These are phyloP conservation scores for Petunia hybrid DNA, from an alignment of 305 asterid species.

Conservation along the genomic window DNA sequence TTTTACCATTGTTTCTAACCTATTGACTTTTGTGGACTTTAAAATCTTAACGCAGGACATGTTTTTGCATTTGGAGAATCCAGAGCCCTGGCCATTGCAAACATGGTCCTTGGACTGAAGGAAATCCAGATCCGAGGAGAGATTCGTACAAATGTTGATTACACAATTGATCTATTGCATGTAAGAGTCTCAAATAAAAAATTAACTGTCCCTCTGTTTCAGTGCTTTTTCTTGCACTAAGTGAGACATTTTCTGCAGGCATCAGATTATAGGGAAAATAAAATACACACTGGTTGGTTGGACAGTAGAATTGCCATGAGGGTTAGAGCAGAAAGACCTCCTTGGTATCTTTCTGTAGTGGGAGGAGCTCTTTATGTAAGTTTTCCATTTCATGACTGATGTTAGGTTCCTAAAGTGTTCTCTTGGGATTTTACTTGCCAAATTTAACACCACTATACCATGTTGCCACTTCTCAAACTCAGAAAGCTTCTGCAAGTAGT, in stretches of 20 bases:
- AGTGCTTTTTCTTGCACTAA: slow-evolving; percentile 13
- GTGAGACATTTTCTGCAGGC: slow-evolving; percentile 59
- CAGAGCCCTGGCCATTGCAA: slow-evolving; percentile 95
- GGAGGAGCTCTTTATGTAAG: slow-evolving; percentile 99
- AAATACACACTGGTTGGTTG: slow-evolving; percentile 98
- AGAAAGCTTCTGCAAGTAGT: slow-evolving; percentile 99
- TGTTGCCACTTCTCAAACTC: slow-evolving; percentile 46
- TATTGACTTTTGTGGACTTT: slow-evolving; percentile 27
- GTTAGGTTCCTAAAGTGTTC: slow-evolving; percentile 30
- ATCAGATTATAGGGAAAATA: slow-evolving; percentile 91
- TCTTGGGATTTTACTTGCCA: slow-evolving; percentile 15
- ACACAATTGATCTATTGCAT: slow-evolving; percentile 95
- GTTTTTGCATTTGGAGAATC: slow-evolving; percentile 99
- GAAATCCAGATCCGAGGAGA: slow-evolving; percentile 99
- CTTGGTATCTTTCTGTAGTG: slow-evolving; percentile 97
- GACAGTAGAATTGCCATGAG: slow-evolving; percentile 99
- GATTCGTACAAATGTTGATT: slow-evolving; percentile 97
- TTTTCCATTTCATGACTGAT: slow-evolving; percentile 26
- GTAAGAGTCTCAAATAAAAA: slow-evolving; percentile 51
- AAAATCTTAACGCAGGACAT: slow-evolving; percentile 70
- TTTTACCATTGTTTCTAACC: background rate
- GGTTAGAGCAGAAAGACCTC: slow-evolving; percentile 99
- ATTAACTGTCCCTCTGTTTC: background rate
- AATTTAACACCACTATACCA: background rate
- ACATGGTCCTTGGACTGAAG: slow-evolving; percentile 99